phyloP scores from a whole-genome alignment of 2,329 filamentous ascomycete species.

The Clonostachys chloroleuca region DNA sequence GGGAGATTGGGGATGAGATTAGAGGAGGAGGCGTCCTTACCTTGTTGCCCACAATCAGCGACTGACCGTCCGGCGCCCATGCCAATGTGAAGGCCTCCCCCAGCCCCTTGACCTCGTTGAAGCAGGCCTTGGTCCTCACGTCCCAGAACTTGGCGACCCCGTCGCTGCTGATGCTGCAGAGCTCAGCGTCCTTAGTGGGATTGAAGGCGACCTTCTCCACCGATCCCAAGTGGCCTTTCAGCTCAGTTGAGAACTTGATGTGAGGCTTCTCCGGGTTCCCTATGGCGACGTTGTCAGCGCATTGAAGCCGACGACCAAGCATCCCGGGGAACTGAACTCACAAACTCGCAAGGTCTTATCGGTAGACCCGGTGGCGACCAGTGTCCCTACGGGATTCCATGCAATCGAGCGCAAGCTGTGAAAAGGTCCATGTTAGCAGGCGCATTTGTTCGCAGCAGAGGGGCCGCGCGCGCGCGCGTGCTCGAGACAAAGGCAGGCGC shows the following conservation, averaged over 20 bases:
- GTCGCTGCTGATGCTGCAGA: conserved; percentile 71
- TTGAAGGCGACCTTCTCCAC: conserved; percentile 79
- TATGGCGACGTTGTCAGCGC: conserved; percentile 13
- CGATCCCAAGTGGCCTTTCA: conserved; percentile 60
- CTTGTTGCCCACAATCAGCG: conserved; percentile 69
- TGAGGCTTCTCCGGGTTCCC: conserved; percentile 75
- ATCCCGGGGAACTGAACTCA: conserved; percentile 25
- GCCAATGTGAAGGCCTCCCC: conserved; percentile 67
- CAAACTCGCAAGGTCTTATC: conserved; percentile 72
- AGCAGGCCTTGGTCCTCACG: conserved; percentile 65
- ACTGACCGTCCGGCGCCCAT: conserved; percentile 69
- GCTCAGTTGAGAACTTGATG: conserved; percentile 70
- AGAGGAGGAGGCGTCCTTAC: conserved; percentile 29
- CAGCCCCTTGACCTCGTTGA: conserved; percentile 63
- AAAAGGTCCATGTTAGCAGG: background rate
- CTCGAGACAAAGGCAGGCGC: background rate
- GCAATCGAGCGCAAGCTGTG: conserved; percentile 71
- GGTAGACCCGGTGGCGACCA: conserved; percentile 76
- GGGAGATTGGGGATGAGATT: background rate
- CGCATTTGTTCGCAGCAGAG: background rate
- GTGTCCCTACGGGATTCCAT: conserved; percentile 82
- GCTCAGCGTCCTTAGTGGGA: conserved; percentile 70
- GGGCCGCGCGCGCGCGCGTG: too few relatives aligned
- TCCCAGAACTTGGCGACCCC: conserved; percentile 79
- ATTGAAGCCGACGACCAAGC: background rate